Evolutionary conservation across 805 yeast genomes (phyloP), one percentile per base, ranked within the genome.

Genomic region (Nakazawaea peltata): DNA sequence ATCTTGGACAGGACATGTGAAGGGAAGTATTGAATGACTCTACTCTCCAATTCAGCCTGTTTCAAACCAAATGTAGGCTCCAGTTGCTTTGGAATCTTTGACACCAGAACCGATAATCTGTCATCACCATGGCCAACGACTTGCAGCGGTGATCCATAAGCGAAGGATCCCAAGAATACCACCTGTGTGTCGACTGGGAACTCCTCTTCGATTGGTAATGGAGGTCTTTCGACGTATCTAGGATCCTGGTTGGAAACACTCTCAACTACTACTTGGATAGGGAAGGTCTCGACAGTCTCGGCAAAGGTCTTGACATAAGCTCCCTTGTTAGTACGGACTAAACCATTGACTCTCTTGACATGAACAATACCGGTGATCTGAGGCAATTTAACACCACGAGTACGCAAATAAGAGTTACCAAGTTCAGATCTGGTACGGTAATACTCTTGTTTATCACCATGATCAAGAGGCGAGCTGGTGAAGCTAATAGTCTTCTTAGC

Each of bases 181-280:
- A 78, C 88, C 34, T 75, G 72, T 0, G 82, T 69, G 12, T 71
- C 79, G 4, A 69, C 36, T 14, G 97, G 97, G 57, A 71, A 92
- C 54, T 90, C 97, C 43, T 83, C 74, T 6, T 75, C 79, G 39
- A 92, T 64, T 5, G 96, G 86, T 25, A 74, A 50, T 2, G 97
- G 85, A 1, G 79, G 74, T 43, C 77, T 74, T 48, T 85, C 86
- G 22, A 61, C 57, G 51, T 63, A 85, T 52, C 99, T 71, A 44
- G 61, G 65, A 54, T 92, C 99, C 44, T 74, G 73, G 51, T 85
- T 74, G 16, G 61, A 59, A 19, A 92, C 87, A 19, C 68, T 65
- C 37, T 82, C 83, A 11, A 92, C 94, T 46, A 87, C 66, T 24
- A 86, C 57, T 55, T 87, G 94, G 30, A 81, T 57, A n/a, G 98